phyloP scores from a whole-genome alignment of 306 rosid species.

The Trichosanthes cucumerina region DNA sequence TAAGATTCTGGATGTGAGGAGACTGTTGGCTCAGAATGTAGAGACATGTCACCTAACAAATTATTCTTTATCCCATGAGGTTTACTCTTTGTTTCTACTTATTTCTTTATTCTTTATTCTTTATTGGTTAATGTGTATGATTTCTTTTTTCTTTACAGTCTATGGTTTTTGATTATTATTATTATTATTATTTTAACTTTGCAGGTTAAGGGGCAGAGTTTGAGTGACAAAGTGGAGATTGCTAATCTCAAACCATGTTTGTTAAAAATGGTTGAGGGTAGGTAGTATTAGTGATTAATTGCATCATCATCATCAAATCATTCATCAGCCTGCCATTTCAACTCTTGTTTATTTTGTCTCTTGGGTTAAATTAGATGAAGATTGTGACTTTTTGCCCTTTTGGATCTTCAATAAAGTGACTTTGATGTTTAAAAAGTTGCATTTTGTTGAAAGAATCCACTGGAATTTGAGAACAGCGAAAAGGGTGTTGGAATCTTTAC shows the following conservation, averaged over 20 bases:
- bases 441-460: not conserved
- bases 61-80: constrained; percentile 84
- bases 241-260: constrained; percentile 69
- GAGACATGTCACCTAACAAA: constrained; percentile 86
- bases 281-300: constrained; percentile 26
- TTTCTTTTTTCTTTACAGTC: not conserved
- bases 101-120: not conserved
- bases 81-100: constrained; percentile 8
- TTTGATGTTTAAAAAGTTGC: not conserved
- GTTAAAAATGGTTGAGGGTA: constrained; percentile 87
- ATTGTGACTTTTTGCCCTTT: not conserved
- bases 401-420: not conserved
- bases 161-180: not conserved
- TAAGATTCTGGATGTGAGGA: constrained; percentile 79
- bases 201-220: constrained; percentile 67
- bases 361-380: not conserved
- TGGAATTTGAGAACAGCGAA: not conserved
- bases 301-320: not conserved
- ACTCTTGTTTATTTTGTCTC: not conserved
- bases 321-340: constrained; percentile 12
- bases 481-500: not conserved
- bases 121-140: not conserved
- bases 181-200: not conserved
- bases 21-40: constrained; percentile 69
- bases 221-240: constrained; percentile 60